Evolutionary conservation across 495 filamentous ascomycete species (phyloP).

Genomic region (Glutinoglossum americanum): DNA sequence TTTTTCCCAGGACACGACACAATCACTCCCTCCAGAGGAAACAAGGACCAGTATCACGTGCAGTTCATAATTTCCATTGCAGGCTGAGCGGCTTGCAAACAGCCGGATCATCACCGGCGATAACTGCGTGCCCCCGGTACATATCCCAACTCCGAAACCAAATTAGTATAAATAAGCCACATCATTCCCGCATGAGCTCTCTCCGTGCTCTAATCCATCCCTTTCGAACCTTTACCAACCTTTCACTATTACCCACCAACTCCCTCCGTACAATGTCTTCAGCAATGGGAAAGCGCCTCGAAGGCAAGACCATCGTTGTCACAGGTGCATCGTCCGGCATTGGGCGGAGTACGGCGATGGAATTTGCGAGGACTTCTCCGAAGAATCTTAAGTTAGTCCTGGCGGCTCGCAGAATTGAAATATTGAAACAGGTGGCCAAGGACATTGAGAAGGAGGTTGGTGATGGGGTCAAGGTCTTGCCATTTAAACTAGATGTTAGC

Average conservation of each 20-base stretch:
- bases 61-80: too few species aligned
- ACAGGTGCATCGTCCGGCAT: constrained; percentile 93
- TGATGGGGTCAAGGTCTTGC: constrained; percentile 58
- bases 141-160: too few species aligned
- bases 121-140: too few species aligned
- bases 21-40: too few species aligned
- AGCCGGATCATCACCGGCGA: too few species aligned
- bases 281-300: constrained; percentile 64
- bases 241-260: not conserved
- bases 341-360: constrained; percentile 62
- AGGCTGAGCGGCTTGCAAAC: too few species aligned
- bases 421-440: constrained; percentile 49
- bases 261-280: constrained; percentile 37
- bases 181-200: not conserved
- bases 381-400: constrained; percentile 64
- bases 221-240: not conserved
- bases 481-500: constrained; percentile 73
- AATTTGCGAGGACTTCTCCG: constrained; percentile 78
- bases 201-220: not conserved
- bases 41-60: too few species aligned
- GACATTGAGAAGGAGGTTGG: constrained; percentile 64
- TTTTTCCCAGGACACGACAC: too few species aligned
- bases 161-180: too few species aligned
- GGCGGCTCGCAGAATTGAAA: constrained; percentile 66
- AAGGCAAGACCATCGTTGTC: constrained; percentile 82